Evolutionary conservation across 306 rosid genomes (phyloP), one percentile per base, ranked within the genome.

Genomic region (Neltuma alba): DNA sequence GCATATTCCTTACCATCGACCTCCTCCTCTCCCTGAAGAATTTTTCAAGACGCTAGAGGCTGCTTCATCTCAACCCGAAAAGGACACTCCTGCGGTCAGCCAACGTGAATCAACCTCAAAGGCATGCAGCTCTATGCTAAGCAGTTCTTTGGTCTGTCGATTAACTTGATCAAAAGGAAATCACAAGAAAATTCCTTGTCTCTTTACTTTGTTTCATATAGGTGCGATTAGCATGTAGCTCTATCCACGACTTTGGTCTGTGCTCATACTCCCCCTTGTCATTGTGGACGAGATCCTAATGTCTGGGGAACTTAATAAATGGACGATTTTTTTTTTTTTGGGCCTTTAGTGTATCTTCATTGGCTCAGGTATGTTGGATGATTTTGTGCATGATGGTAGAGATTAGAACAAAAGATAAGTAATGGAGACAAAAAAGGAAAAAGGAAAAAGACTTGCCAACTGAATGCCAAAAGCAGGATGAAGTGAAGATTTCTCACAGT

Each of bases 1-100:
- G 84, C 98, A 94, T 6, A 77, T 94, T 71, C 98, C 97, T 36
- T 77, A 83, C 52, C 97, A 92, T 86, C 88, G 96, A 76, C 97
- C 97, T 27, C 90, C 89, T 66, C 97, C 93, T 55, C 97, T 94
- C 55, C 98, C 98, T 4, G 83, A 79, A 79, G 90, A 91, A 79
- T 94, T 89, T 58, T 85, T 84, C 80, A 76, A 85, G 7, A 89
- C 95, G 16, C 85, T 94, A 18, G 93, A 83, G 45, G 79, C 80
- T n/a, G 41, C 87, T 54, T 4, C 50, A 66, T 60, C 82, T 13
- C 41, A 75, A 37, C 54, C 91, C 28, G 81, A 76, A n/a, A 76
- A 82, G 65, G 87, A 74, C 41, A 86, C 79, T 47, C 54, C 86
- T 33, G 62, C 76, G 20, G 82, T 50, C 48, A 73, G 74, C 83